phyloP scores from a whole-genome alignment of 1,284 basidiomycete species.

The Phylloboletellus chloephorus region DNA sequence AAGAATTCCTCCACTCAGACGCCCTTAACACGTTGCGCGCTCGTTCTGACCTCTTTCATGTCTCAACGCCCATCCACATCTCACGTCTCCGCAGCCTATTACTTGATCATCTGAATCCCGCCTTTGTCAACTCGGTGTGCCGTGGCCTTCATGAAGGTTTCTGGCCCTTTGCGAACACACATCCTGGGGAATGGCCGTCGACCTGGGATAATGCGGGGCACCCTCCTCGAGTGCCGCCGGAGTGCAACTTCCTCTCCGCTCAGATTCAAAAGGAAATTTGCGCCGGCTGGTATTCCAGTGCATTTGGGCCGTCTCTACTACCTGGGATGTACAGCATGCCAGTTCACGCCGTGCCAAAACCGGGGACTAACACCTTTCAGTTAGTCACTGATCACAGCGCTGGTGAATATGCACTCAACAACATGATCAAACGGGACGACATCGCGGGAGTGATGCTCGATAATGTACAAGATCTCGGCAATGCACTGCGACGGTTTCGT shows the following conservation, averaged over 20 bases:
- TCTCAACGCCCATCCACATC: constrained; percentile 34
- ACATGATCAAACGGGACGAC: constrained; percentile 28
- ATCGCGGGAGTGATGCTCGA: constrained; percentile 20
- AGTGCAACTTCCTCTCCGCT: constrained; percentile 21
- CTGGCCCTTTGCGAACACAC: not conserved
- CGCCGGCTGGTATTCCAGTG: constrained; percentile 36
- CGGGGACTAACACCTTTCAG: constrained; percentile 31
- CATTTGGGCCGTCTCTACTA: constrained; percentile 35
- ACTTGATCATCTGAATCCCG: constrained; percentile 27
- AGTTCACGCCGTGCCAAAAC: constrained; percentile 38
- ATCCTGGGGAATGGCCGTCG: not conserved
- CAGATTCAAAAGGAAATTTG: constrained; percentile 35
- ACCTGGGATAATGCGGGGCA: not conserved
- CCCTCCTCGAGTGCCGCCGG: not conserved
- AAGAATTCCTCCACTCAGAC: constrained; percentile 13
- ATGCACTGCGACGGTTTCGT: constrained; percentile 14
- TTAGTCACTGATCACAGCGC: constrained; percentile 37
- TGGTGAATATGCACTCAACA: constrained; percentile 34
- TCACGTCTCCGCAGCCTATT: constrained; percentile 25
- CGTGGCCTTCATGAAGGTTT: not conserved
- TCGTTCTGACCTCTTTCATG: constrained; percentile 29
- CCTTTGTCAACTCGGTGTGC: constrained; percentile 33
- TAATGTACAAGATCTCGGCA: constrained; percentile 23
- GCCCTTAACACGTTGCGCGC: constrained; percentile 18
- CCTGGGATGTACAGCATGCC: constrained; percentile 45